Percentiles rank a stretch among this genome's conserved stretches.
Evolutionary conservation across 768 basidiomycete genomes (phyloP).

Genomic region (Mycena alexandri): DNA sequence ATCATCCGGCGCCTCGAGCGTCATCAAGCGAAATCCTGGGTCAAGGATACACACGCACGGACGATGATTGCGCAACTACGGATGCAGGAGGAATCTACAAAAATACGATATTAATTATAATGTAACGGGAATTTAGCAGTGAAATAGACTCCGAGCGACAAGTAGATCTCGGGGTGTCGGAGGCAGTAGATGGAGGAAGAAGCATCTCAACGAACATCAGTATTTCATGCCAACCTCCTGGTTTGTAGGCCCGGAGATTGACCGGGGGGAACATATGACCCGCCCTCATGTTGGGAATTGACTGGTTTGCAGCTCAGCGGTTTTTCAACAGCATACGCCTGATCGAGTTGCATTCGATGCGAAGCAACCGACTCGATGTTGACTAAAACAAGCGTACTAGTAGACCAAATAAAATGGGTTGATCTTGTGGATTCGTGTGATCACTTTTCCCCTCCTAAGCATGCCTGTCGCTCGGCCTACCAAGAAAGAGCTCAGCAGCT

Average conservation of each 20-base stretch:
- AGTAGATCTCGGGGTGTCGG: conserved; percentile 15
- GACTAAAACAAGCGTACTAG: too few relatives aligned
- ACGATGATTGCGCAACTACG: conserved; percentile 50
- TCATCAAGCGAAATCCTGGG: conserved; percentile 33
- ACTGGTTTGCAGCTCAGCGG: conserved; percentile 30
- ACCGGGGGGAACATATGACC: conserved; percentile 59
- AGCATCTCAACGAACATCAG: conserved; percentile 13
- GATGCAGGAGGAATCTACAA: neutral
- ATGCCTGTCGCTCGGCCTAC: conserved; percentile 76
- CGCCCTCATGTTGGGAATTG: conserved; percentile 46
- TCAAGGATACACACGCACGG: conserved; percentile 36
- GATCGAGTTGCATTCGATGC: conserved; percentile 28
- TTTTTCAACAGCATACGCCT: conserved; percentile 49
- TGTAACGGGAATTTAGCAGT: neutral
- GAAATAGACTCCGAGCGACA: neutral
- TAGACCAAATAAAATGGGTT: conserved; percentile 31
- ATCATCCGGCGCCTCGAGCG: conserved; percentile 52
- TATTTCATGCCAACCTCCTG: conserved; percentile 49
- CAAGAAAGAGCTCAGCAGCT: conserved; percentile 67
- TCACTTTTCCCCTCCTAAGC: conserved; percentile 48
- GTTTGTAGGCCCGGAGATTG: conserved; percentile 55
- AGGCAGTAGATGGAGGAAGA: conserved; percentile 15
- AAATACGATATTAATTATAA: conserved; percentile 8
- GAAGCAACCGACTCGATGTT: conserved; percentile 13
- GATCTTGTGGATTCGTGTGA: conserved; percentile 37